A percentile compares a stretch with the other conserved stretches of the same genome.
Evolutionary conservation across 495 filamentous ascomycete species (phyloP).

Genomic region (Tuber indicum): DNA sequence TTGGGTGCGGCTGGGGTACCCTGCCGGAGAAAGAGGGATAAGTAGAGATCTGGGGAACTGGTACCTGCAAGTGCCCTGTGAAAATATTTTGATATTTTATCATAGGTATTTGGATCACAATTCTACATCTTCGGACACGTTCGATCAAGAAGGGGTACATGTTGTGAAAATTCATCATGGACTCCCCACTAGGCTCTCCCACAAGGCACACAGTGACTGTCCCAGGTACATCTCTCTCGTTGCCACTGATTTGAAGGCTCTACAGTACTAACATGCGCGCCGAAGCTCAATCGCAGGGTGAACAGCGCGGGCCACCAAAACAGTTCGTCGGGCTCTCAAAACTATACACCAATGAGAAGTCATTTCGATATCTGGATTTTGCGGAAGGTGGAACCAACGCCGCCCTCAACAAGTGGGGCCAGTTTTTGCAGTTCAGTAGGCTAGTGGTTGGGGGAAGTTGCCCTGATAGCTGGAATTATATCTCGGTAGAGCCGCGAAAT

Average conservation of each 20-base stretch:
- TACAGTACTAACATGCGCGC: neutral
- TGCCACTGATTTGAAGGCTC: neutral
- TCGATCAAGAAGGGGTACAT: neutral
- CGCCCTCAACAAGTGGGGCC: neutral
- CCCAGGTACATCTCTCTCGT: neutral
- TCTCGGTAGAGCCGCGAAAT: neutral
- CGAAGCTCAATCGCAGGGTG: neutral
- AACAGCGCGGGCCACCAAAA: neutral
- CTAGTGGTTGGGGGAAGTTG: neutral
- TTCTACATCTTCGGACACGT: neutral
- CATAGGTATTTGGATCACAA: neutral
- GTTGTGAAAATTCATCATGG: neutral
- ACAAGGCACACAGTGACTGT: too few species aligned
- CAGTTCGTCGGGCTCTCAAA: neutral
- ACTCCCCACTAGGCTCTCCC: neutral
- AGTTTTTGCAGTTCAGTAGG: neutral
- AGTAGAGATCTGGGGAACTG: too few species aligned
- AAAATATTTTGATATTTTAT: neutral
- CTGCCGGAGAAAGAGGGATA: too few species aligned
- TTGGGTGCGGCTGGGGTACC: too few species aligned
- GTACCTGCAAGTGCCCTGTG: too few species aligned
- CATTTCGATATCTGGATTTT: conserved; percentile 1
- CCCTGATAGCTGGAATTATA: neutral
- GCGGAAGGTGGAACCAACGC: neutral
- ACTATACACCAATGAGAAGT: neutral